phyloP scores from a whole-genome alignment of 2,329 filamentous ascomycete genomes.

The Blastomyces silverae region DNA sequence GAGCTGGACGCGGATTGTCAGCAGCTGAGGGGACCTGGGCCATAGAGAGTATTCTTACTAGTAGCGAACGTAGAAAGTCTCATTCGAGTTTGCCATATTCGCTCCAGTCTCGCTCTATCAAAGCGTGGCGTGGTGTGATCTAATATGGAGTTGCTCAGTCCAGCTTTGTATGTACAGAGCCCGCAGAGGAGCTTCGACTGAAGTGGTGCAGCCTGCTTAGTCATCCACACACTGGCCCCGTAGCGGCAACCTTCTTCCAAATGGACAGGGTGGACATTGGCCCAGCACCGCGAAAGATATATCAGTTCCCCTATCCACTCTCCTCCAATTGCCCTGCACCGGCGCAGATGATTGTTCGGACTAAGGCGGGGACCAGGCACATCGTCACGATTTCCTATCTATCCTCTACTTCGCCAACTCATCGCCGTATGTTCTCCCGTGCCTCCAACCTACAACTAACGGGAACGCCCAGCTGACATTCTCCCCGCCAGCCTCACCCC shows the following conservation, averaged over 20 bases:
- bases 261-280: constrained; percentile 35
- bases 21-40: constrained; percentile 38
- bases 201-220: constrained; percentile 30
- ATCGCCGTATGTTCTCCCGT: constrained; percentile 22
- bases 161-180: not conserved
- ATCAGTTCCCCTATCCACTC: not conserved
- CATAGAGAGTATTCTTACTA: constrained; percentile 59
- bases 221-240: constrained; percentile 39
- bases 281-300: constrained; percentile 25
- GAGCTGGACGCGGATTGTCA: constrained; percentile 57
- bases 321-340: constrained; percentile 29
- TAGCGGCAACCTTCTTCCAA: constrained; percentile 26
- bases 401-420: constrained; percentile 19
- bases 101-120: constrained; percentile 1
- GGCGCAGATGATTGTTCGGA: constrained; percentile 34
- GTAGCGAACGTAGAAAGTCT: constrained; percentile 93
- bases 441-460: not conserved
- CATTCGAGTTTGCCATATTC: constrained; percentile 47
- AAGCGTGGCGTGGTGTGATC: constrained; percentile 1
- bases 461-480: constrained; percentile 21
- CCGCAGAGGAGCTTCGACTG: too few relatives aligned
- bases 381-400: constrained; percentile 26
- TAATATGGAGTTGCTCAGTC: not conserved
- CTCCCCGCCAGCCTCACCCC: constrained; percentile 16
- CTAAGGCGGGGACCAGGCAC: constrained; percentile 34